A percentile compares a stretch with the other conserved stretches of the same genome.
Evolutionary conservation across 1,284 basidiomycete species (phyloP).

Genomic region (Cryptococcus deneoformans): DNA sequence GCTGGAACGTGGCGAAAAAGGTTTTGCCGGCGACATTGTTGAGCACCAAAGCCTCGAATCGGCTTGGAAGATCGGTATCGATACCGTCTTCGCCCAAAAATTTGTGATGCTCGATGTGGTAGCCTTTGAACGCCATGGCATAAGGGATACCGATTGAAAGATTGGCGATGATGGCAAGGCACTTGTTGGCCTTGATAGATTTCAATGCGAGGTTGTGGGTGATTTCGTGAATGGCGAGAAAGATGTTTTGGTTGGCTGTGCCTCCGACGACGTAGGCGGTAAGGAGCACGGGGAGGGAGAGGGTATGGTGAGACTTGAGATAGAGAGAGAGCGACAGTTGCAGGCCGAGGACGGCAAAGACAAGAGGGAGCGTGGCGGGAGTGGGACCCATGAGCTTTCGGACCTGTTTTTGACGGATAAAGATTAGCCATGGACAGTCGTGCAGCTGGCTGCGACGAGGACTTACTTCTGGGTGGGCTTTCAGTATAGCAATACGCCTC

Average conservation of each 20-base stretch:
- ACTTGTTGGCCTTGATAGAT: slow-evolving; percentile 76
- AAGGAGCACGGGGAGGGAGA: slow-evolving; percentile 70
- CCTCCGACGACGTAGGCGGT: slow-evolving; percentile 86
- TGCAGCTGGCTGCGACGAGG: background rate
- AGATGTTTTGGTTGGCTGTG: slow-evolving; percentile 95
- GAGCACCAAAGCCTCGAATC: slow-evolving; percentile 75
- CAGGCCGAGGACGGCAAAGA: slow-evolving; percentile 69
- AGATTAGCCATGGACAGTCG: slow-evolving; percentile 9
- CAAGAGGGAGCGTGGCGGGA: slow-evolving; percentile 83
- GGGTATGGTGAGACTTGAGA: slow-evolving; percentile 64
- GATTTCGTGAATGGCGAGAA: slow-evolving; percentile 97
- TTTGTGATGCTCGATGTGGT: slow-evolving; percentile 95
- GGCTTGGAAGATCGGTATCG: slow-evolving; percentile 87
- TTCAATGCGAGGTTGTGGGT: slow-evolving; percentile 96
- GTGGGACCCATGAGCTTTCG: slow-evolving; percentile 95
- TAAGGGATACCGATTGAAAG: slow-evolving; percentile 93
- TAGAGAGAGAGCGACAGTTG: slow-evolving; percentile 68
- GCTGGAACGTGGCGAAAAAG: slow-evolving; percentile 98
- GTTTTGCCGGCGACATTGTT: slow-evolving; percentile 97
- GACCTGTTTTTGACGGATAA: slow-evolving; percentile 55
- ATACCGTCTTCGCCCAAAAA: slow-evolving; percentile 93
- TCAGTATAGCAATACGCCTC: slow-evolving; percentile 83
- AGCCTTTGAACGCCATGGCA: slow-evolving; percentile 94
- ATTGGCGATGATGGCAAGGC: slow-evolving; percentile 86
- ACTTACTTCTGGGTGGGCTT: slow-evolving; percentile 84